Evolutionary conservation across 2,329 filamentous ascomycete species (phyloP), one percentile per base, ranked within the genome.

Genomic region (Amauroascus niger): DNA sequence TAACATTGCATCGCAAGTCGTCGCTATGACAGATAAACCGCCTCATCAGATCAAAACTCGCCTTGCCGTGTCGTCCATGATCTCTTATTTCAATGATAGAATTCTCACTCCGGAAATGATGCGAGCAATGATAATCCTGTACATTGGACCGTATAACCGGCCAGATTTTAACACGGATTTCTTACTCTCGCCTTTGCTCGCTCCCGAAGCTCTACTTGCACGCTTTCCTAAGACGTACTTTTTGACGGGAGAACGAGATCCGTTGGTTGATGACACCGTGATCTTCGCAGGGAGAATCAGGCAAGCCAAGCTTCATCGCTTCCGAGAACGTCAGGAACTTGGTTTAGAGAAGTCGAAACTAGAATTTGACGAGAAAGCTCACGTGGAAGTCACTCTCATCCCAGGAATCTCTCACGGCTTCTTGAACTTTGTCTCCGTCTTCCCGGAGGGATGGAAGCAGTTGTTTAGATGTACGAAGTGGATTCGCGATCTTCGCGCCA

Each of bases 81-180:
- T 98, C 33, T 96, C 91, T 0, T 97, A 97, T 71, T 95, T 96
- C 69, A 93, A 95, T 67, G 93, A 98, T 68, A 85, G 93, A 26
- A 87, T 98, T 26, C 77, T 98, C 13, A 91, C 88, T 0, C 91
- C 93, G 0, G 93, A 98, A 69, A 95, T 97, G 88, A 96, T 97
- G 86, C 86, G 93, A 30, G 88, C 90, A 58, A 97, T 98, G 90
- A 95, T 98, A 60, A 95, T 98, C 60, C 77, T 98, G 3, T 98
- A 98, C 67, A 87, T 98, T 53, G 93, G 93, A 0, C 89, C 90
- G 0, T 87, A 96, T 66, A 88, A 93, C 67, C 84, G 90, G 0
- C 93, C 93, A 0, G 89, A 97, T 66, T 97, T 98, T 68, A 82
- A 82, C 26, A 88, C 87, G 6, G 91, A 98, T 68, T 96, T 89